phyloP scores from a whole-genome alignment of 305 asterid genomes.

The Fraxinus nigra region DNA sequence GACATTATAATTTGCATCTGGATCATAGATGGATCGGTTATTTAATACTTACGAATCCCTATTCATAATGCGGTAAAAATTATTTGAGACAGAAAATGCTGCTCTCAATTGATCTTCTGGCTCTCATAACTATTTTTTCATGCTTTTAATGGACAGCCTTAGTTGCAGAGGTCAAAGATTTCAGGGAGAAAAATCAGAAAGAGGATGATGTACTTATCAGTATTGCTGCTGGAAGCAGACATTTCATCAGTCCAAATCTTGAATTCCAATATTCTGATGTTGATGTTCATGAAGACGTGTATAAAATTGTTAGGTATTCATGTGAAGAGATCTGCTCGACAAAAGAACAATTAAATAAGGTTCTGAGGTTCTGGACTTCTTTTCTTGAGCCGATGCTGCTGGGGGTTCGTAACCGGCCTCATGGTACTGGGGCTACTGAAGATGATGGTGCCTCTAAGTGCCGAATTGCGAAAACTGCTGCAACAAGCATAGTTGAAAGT shows the following conservation, averaged over 20 bases:
- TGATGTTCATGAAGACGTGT: conserved; percentile 83
- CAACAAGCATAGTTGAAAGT: conserved; percentile 48
- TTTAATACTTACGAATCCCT: neutral
- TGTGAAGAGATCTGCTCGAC: conserved; percentile 95
- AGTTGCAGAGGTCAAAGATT: conserved; percentile 84
- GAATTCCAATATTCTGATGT: conserved; percentile 73
- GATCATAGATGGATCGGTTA: neutral
- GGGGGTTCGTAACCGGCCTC: conserved; percentile 60
- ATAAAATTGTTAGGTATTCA: conserved; percentile 79
- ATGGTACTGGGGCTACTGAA: conserved; percentile 48
- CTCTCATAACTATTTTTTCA: conserved; percentile 25
- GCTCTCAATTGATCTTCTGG: conserved; percentile 17
- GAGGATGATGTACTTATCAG: conserved; percentile 81
- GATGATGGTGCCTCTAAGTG: conserved; percentile 50
- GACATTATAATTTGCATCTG: neutral
- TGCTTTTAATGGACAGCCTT: conserved; percentile 58
- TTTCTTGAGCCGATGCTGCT: conserved; percentile 86
- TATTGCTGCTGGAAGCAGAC: conserved; percentile 87
- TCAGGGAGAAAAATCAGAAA: conserved; percentile 76
- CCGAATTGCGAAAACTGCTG: conserved; percentile 34
- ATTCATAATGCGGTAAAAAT: neutral
- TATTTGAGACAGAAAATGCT: neutral
- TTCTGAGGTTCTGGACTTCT: conserved; percentile 82
- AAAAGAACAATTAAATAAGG: conserved; percentile 80
- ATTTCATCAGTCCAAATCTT: conserved; percentile 63